phyloP scores from a whole-genome alignment of 2,329 filamentous ascomycete species.

The Colletotrichum tofieldiae region DNA sequence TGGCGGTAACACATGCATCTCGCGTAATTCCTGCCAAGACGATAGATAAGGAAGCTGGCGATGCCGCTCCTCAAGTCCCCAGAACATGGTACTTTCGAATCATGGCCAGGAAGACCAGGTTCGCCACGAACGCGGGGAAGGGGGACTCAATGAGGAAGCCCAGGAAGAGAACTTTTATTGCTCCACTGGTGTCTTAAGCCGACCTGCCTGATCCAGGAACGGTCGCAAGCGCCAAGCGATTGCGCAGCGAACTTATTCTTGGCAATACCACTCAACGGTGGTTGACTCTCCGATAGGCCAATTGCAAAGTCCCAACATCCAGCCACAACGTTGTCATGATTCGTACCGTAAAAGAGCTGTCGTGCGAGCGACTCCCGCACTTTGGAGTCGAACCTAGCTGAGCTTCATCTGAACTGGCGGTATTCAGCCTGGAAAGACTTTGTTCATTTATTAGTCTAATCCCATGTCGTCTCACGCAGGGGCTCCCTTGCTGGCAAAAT shows the following conservation, averaged over 20 bases:
- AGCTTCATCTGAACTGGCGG: too few species aligned
- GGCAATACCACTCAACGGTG: conserved; percentile 6
- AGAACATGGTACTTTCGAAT: not conserved
- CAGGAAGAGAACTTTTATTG: not conserved
- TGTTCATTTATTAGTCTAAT: not conserved
- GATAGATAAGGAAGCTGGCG: conserved; percentile 35
- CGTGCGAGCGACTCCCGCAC: too few species aligned
- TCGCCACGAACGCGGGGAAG: conserved; percentile 16
- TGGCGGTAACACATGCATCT: conserved; percentile 1
- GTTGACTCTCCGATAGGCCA: conserved; percentile 22
- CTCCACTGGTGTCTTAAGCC: conserved; percentile 4
- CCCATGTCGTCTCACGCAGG: not conserved
- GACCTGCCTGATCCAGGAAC: conserved; percentile 37
- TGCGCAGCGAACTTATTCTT: conserved; percentile 24
- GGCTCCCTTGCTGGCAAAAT: not conserved
- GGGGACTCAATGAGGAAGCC: conserved; percentile 34
- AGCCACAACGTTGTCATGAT: conserved; percentile 1
- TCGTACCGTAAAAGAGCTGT: not conserved
- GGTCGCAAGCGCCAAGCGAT: conserved; percentile 21
- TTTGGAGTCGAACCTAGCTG: not conserved
- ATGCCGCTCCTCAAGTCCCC: not conserved
- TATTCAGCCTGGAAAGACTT: too few species aligned
- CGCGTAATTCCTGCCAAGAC: conserved; percentile 34
- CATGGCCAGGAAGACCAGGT: not conserved
- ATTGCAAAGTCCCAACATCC: not conserved